Conservation (phyloP, 202 grass and related monocot genomes). For the Sporobolus alterniflorus region DNA sequence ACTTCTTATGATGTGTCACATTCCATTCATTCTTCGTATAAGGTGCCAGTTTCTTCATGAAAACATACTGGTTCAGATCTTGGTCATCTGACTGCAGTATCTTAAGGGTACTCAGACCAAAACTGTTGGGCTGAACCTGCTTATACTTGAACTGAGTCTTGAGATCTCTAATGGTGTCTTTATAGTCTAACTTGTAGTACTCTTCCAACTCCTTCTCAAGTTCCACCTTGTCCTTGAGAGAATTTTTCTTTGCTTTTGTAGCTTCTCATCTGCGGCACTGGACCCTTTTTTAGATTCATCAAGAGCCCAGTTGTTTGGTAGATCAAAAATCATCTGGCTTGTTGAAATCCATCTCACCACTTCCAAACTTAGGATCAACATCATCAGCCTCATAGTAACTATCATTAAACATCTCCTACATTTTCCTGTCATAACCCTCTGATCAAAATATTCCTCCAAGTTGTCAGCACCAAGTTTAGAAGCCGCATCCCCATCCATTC, state of each 20-base stretch:
- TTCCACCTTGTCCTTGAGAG: slow-evolving; percentile 67
- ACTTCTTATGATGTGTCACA: slow-evolving; percentile 73
- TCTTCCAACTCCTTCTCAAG: slow-evolving; percentile 81
- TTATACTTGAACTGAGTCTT: slow-evolving; percentile 93
- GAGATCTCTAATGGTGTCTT: slow-evolving; percentile 87
- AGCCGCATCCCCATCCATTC: slow-evolving; percentile 52
- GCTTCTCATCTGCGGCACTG: slow-evolving; percentile 33
- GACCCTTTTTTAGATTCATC: slow-evolving; percentile 40
- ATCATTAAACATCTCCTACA: slow-evolving; percentile 72
- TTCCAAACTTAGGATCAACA: slow-evolving; percentile 75
- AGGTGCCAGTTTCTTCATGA: slow-evolving; percentile 90
- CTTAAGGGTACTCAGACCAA: slow-evolving; percentile 58
- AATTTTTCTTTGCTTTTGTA: slow-evolving; percentile 46
- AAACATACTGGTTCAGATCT: slow-evolving; percentile 93
- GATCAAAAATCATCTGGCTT: slow-evolving; percentile 84
- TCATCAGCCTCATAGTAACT: slow-evolving; percentile 81
- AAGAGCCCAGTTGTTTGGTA: slow-evolving; percentile 57
- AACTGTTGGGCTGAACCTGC: slow-evolving; percentile 68
- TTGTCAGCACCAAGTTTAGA: slow-evolving; percentile 76
- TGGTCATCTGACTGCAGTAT: slow-evolving; percentile 71
- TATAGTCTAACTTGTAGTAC: slow-evolving; percentile 83
- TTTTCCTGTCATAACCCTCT: slow-evolving; percentile 81
- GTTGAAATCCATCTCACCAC: slow-evolving; percentile 51
- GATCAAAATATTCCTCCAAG: slow-evolving; percentile 91
- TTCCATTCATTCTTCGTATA: slow-evolving; percentile 86